Evolutionary conservation across 169 alveolate species (phyloP).

Genomic region (Pseudocohnilembus persalinus): DNA sequence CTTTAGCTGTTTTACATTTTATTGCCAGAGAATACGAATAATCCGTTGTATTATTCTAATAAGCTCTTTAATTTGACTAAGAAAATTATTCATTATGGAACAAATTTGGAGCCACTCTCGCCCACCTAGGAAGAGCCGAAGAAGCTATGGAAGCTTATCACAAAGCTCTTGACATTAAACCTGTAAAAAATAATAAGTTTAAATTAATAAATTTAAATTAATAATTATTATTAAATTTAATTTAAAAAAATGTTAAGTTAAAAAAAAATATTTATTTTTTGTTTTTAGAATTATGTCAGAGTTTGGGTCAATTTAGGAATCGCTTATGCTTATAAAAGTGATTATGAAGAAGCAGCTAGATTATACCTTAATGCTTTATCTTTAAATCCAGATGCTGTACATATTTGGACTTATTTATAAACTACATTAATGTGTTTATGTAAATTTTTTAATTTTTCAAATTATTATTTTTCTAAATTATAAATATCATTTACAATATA

Average conservation of each 20-base stretch:
- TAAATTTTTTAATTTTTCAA: background rate
- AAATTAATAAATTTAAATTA: too few relatives aligned
- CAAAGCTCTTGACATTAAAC: slow-evolving; percentile 79
- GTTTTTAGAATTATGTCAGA: slow-evolving; percentile 68
- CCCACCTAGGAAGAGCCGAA: slow-evolving; percentile 71
- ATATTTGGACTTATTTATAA: slow-evolving; percentile 82
- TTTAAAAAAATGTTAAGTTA: too few relatives aligned
- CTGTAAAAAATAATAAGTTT: slow-evolving; percentile 9
- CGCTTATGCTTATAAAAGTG: slow-evolving; percentile 75
- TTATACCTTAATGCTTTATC: slow-evolving; percentile 78
- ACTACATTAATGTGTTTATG: slow-evolving; percentile 65
- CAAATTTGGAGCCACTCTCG: slow-evolving; percentile 89
- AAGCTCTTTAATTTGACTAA: slow-evolving; percentile 77
- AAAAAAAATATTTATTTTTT: too few relatives aligned
- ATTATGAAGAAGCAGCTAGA: slow-evolving; percentile 65
- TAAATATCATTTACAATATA: too few relatives aligned
- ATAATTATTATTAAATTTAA: too few relatives aligned
- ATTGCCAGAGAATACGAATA: slow-evolving; percentile 76
- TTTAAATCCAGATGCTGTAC: slow-evolving; percentile 84
- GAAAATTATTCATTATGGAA: slow-evolving; percentile 84
- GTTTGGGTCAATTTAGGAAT: slow-evolving; percentile 88
- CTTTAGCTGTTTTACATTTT: slow-evolving; percentile 87
- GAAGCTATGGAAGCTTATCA: slow-evolving; percentile 76
- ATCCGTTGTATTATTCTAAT: slow-evolving; percentile 75
- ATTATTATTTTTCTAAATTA: background rate